Evolutionary conservation across 805 yeast species (phyloP).

Genomic region (Pichia eremophila): DNA sequence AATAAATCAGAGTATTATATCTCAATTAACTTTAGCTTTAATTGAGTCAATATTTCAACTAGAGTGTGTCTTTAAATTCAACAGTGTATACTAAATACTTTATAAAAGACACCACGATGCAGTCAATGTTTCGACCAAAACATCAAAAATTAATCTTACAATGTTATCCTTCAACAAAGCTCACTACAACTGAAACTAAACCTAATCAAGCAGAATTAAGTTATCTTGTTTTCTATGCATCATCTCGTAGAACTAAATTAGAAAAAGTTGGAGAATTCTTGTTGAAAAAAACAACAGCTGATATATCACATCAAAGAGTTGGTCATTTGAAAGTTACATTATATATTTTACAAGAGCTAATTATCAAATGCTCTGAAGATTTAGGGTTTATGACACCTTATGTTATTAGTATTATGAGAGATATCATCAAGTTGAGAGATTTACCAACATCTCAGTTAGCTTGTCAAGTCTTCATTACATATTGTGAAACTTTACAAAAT

Average conservation of each 20-base stretch:
- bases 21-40: no score
- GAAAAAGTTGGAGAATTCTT: constrained; percentile 76
- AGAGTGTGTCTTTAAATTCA: neutral
- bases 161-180: constrained; percentile 84
- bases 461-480: constrained; percentile 27
- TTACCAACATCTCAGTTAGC: constrained; percentile 43
- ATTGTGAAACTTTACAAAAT: constrained; percentile 19
- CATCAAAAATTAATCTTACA: constrained; percentile 85
- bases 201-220: constrained; percentile 91
- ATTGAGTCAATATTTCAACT: neutral
- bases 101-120: neutral
- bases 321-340: constrained; percentile 84
- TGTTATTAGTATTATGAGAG: constrained; percentile 49
- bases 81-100: no score
- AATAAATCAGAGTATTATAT: no score
- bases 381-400: constrained; percentile 71
- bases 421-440: constrained; percentile 49
- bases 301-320: constrained; percentile 48
- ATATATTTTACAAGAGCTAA: constrained; percentile 57
- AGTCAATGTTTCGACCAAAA: constrained; percentile 41
- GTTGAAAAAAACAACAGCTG: constrained; percentile 49
- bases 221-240: constrained; percentile 79
- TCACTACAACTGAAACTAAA: constrained; percentile 55
- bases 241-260: constrained; percentile 79
- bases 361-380: constrained; percentile 71